Evolutionary conservation across 2,329 filamentous ascomycete species (phyloP), one percentile per base, ranked within the genome.

Genomic region (Epichloe amarillans): DNA sequence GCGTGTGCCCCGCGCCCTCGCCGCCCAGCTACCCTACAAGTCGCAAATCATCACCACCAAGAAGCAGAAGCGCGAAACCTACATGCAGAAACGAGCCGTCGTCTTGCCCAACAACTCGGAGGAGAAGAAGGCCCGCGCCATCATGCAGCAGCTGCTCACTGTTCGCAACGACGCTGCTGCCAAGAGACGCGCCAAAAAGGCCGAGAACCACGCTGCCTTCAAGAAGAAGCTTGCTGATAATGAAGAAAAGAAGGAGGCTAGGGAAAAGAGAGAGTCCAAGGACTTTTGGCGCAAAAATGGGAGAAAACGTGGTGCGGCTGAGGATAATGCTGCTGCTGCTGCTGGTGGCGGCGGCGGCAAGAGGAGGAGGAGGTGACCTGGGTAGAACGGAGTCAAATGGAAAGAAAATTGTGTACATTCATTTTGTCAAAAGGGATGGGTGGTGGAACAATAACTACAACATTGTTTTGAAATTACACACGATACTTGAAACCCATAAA

Each of bases 1-100:
- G 21, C 76, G 78, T 54, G 83, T 94, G n/a, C 88, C 88, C 2
- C 79, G 83, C 51, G 83, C 85, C 56, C 75, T 94, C 33, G 88
- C 89, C 47, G 84, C 88, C 14, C 80, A 88, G 5, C 79, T 98
- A 10, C 93, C 93, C 5, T 98, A 86, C 80, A 91, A 90, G 65
- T 90, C 86, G 12, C 93, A 98, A 66, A 90, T 95, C 62, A 79
- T 84, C 21, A 73, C 82, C 64, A 91, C 86, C 72, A 85, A 84
- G 69, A 82, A 85, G 54, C 88, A 90, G 71, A 82, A 80, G 66
- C 83, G 82, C 61, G 70, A 83, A 62, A 95, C 90, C 21, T 98
- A 98, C 67, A 76, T 95, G 75, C 88, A 95, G 73, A 96, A 96
- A 72, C 86, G 93, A 10, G 93, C 91, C 14, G 88, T 97, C n/a